Evolutionary conservation across 148 eudicot genomes (phyloP), one percentile per base, ranked within the genome.

Genomic region (Salicornia ramosissima): DNA sequence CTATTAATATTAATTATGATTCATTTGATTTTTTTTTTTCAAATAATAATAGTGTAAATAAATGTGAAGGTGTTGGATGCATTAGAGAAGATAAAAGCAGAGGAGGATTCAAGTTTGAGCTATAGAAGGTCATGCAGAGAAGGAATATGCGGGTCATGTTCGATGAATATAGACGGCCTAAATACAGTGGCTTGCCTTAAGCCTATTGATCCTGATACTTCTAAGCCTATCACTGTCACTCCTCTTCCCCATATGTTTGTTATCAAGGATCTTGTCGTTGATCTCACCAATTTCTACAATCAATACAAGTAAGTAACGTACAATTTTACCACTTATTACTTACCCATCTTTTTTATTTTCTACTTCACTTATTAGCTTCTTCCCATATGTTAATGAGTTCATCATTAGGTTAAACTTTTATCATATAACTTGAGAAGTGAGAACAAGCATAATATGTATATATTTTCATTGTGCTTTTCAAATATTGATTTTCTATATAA

Each of bases 291-390:
- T 73, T 90, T 87, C 85, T 92, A 92, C 78, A 82, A 92, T 19
- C 96, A 90, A 65, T 89, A 92, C 90, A 87, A 87, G 96, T 89
- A 80, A 54, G n/a, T n/a, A n/a, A n/a, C n/a, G n/a, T n/a, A n/a
- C n/a, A n/a, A n/a, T n/a, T n/a, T n/a, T n/a, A n/a, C n/a, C n/a
- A n/a, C n/a, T n/a, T n/a, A n/a, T n/a, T n/a, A n/a, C n/a, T n/a
- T n/a, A n/a, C n/a, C n/a, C n/a, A n/a, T n/a, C n/a, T n/a, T n/a
- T n/a, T n/a, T n/a, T n/a, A n/a, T n/a, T n/a, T n/a, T n/a, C n/a
- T n/a, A n/a, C n/a, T n/a, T n/a, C n/a, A n/a, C n/a, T n/a, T n/a
- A n/a, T n/a, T n/a, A n/a, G n/a, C n/a, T n/a, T n/a, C n/a, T n/a
- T n/a, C n/a, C n/a, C n/a, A n/a, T n/a, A n/a, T n/a, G n/a, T n/a